Conservation (phyloP, 805 yeast species). For the Komagataella ulmi region DNA sequence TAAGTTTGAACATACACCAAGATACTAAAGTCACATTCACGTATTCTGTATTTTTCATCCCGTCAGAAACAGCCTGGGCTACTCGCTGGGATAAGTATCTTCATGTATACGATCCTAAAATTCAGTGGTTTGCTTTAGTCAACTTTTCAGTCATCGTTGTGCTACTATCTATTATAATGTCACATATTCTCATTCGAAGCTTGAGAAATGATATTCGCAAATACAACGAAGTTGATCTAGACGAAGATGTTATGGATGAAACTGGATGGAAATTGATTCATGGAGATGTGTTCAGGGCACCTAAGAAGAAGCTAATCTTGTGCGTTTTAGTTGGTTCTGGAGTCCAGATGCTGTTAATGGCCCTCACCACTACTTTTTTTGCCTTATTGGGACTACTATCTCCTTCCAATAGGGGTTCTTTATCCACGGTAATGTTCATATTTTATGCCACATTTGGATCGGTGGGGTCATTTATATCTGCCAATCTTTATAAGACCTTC, state of each 20-base stretch:
- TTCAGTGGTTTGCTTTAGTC: constrained; percentile 90
- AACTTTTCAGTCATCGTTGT: constrained; percentile 77
- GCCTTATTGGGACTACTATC: constrained; percentile 85
- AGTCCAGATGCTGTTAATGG: constrained; percentile 68
- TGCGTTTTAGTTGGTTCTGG: constrained; percentile 86
- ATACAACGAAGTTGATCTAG: constrained; percentile 81
- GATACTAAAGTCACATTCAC: constrained; percentile 59
- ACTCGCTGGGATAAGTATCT: constrained; percentile 97
- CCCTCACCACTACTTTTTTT: constrained; percentile 56
- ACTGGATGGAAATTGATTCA: constrained; percentile 95
- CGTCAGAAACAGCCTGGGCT: constrained; percentile 80
- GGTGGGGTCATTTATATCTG: constrained; percentile 80
- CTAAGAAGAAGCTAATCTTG: constrained; percentile 30
- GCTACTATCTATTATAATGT: constrained; percentile 63
- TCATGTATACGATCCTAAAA: constrained; percentile 81
- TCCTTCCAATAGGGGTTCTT: constrained; percentile 89
- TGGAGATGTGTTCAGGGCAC: constrained; percentile 26
- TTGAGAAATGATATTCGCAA: constrained; percentile 74
- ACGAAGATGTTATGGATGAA: constrained; percentile 81
- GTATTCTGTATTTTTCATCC: constrained; percentile 68
- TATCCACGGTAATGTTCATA: constrained; percentile 81
- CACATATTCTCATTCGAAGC: constrained; percentile 67
- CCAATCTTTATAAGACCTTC: constrained; percentile 74
- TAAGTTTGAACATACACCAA: constrained; percentile 32
- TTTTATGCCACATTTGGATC: constrained; percentile 71